These are phyloP conservation scores for Periconia sp. DNA, from an alignment of 2,329 filamentous ascomycete genomes.

Conservation along the genomic window DNA sequence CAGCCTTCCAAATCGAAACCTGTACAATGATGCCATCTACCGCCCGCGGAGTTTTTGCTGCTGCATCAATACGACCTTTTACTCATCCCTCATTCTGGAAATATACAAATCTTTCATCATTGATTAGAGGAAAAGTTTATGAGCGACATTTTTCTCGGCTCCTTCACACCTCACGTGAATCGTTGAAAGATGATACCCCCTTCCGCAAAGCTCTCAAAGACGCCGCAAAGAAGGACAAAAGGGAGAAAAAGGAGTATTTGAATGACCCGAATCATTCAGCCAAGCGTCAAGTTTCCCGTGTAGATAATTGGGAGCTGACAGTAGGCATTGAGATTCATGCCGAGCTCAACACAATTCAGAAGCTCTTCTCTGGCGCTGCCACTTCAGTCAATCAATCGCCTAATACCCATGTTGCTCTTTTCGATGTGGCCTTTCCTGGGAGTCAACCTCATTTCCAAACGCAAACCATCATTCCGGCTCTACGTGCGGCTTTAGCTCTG, in stretches of 20 bases:
- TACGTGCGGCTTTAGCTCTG: slow-evolving; percentile 84
- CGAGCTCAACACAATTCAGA: slow-evolving; percentile 83
- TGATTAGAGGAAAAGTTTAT: slow-evolving; percentile 3
- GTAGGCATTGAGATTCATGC: slow-evolving; percentile 98
- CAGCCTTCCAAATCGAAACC: slow-evolving; percentile 14
- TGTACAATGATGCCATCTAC: slow-evolving; percentile 33
- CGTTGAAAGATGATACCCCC: slow-evolving; percentile 28
- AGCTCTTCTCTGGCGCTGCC: slow-evolving; percentile 77
- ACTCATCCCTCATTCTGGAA: slow-evolving; percentile 34
- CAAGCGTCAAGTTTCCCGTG: slow-evolving; percentile 19
- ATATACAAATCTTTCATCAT: slow-evolving; percentile 19
- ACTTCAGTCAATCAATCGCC: slow-evolving; percentile 61
- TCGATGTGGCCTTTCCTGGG: slow-evolving; percentile 87
- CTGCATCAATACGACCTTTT: slow-evolving; percentile 25
- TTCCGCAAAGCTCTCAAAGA: slow-evolving; percentile 44
- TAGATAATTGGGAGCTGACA: slow-evolving; percentile 81
- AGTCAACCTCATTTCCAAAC: slow-evolving; percentile 84
- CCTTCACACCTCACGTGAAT: slow-evolving; percentile 22
- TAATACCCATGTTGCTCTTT: slow-evolving; percentile 85
- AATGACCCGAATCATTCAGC: slow-evolving; percentile 8
- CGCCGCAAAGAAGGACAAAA: slow-evolving; percentile 37
- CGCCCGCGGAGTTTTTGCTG: slow-evolving; percentile 20
- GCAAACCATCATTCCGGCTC: slow-evolving; percentile 81
- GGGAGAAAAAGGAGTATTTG: slow-evolving; percentile 13
- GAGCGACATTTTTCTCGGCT: slow-evolving; percentile 10